Conservation (phyloP, 768 basidiomycete species). For the Leccinellum albellum region DNA sequence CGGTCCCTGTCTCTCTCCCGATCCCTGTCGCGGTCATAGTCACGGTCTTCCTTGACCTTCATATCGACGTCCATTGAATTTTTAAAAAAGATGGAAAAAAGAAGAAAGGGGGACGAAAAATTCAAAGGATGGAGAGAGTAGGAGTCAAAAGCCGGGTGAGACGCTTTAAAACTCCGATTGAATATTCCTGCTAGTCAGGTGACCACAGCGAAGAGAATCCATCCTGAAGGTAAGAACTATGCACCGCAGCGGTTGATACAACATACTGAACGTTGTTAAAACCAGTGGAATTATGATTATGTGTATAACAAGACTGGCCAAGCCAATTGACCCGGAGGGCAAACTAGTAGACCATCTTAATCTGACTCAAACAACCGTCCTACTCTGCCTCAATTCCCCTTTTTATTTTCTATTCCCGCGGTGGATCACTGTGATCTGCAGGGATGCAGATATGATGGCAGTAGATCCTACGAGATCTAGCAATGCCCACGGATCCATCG, state of each 20-base stretch:
- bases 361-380: not conserved
- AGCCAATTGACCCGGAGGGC: not conserved
- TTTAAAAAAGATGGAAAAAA: not conserved
- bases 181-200: slow-evolving; percentile 14
- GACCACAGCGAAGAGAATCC: not conserved
- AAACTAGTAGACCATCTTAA: not conserved
- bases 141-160: slow-evolving; percentile 8
- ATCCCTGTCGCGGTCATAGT: slow-evolving; percentile 56
- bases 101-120: not conserved
- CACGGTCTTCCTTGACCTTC: slow-evolving; percentile 71
- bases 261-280: not conserved
- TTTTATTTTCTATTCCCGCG: not conserved
- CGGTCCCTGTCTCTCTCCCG: slow-evolving; percentile 41
- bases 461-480: not conserved
- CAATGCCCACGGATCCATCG: not conserved
- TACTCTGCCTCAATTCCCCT: not conserved
- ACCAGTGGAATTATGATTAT: not conserved
- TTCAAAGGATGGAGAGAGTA: not conserved
- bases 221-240: too few species aligned
- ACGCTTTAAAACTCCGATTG: slow-evolving; percentile 19
- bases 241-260: too few species aligned
- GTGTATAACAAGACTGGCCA: not conserved
- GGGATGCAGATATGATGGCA: not conserved
- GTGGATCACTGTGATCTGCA: not conserved
- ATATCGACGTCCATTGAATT: slow-evolving; percentile 76